Percentiles rank a stretch among this genome's conserved stretches.
Conservation (phyloP, 73 alveolate genomes). For the Paraurostyla sp. region DNA sequence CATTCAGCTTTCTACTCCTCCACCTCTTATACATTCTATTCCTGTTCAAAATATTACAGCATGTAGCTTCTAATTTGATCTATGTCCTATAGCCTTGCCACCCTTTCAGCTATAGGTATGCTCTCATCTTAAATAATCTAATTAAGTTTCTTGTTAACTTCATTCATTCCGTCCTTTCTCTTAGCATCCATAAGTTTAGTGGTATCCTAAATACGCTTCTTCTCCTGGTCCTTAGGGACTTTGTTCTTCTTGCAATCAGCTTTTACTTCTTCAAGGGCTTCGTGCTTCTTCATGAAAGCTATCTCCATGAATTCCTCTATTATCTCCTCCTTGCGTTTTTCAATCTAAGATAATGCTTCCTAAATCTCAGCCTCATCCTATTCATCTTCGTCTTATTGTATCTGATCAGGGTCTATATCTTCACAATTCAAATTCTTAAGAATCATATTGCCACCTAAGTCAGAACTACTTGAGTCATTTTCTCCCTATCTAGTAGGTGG, state of each 20-base stretch:
- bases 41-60: conserved; percentile 11
- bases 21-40: background rate
- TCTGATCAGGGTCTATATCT: background rate
- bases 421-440: background rate
- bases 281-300: conserved; percentile 48
- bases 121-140: background rate
- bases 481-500: background rate
- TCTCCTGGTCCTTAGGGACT: conserved; percentile 42
- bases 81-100: conserved; percentile 20
- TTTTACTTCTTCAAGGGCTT: conserved; percentile 43
- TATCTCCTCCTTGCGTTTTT: conserved; percentile 49
- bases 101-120: background rate
- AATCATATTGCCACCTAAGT: conserved; percentile 20
- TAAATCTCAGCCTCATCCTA: conserved; percentile 18
- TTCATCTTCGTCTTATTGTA: conserved; percentile 27
- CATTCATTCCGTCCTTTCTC: conserved; percentile 51
- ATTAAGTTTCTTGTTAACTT: conserved; percentile 1
- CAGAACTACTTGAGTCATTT: conserved; percentile 2
- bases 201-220: conserved; percentile 25
- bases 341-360: conserved; percentile 10
- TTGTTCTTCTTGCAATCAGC: conserved; percentile 37
- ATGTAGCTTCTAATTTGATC: conserved; percentile 9
- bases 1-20: background rate
- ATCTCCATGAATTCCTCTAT: conserved; percentile 42
- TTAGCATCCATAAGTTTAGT: background rate